Percentiles rank a stretch among this genome's conserved stretches.
These are phyloP conservation scores for Pseudognaphalium luteoalbum DNA, from an alignment of 129 eudicot genomes.

Conservation along the genomic window DNA sequence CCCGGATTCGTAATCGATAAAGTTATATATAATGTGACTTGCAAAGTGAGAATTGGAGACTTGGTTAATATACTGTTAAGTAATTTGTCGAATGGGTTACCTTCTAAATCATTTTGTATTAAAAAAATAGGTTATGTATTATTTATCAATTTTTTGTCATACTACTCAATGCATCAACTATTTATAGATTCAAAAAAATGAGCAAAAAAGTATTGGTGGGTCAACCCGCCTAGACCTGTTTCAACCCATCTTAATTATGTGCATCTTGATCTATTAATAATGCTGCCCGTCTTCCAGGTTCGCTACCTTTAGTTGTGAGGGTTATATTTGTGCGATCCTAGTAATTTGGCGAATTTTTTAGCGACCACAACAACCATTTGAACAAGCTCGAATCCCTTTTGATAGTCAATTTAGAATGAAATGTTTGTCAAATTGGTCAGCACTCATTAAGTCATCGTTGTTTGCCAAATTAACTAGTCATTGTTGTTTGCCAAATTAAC, in stretches of 20 bases:
- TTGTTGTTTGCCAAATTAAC: background rate
- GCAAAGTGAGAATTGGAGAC: background rate
- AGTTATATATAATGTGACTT: background rate
- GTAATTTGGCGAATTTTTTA: background rate
- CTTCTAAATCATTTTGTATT: background rate
- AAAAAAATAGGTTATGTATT: too few relatives aligned
- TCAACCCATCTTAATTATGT: too few relatives aligned
- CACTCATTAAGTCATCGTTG: too few relatives aligned
- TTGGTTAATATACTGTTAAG: background rate
- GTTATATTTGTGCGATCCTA: background rate
- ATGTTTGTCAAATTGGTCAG: background rate
- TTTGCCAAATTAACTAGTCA: background rate
- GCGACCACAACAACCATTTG: background rate
- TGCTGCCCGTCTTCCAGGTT: too few relatives aligned
- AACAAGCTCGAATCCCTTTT: background rate
- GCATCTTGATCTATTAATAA: too few relatives aligned
- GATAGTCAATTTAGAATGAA: background rate
- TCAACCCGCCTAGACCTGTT: background rate
- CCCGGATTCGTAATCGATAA: background rate
- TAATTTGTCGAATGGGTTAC: background rate
- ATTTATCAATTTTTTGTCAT: background rate
- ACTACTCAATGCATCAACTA: background rate
- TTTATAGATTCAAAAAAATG: background rate
- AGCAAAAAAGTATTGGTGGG: background rate
- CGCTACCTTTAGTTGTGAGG: background rate